Evolutionary conservation across 805 yeast genomes (phyloP).

Genomic region (Yarrowia sp.): DNA sequence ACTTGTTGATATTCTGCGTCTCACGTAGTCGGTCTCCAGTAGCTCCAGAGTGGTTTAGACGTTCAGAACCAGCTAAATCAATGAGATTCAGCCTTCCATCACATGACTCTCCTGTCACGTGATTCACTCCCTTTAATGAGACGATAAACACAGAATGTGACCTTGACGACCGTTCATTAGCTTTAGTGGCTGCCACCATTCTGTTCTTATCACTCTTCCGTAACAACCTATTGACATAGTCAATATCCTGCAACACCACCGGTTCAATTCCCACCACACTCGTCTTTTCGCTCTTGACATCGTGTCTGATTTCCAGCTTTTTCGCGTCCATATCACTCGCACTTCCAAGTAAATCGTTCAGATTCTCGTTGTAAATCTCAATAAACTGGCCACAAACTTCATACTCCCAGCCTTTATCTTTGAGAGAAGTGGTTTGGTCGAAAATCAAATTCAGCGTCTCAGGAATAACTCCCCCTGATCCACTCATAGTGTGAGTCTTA

Average conservation of each 20-base stretch:
- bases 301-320: slow-evolving; percentile 73
- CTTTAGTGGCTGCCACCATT: slow-evolving; percentile 75
- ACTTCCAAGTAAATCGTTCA: slow-evolving; percentile 56
- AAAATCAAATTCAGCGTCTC: slow-evolving; percentile 71
- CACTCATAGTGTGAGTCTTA: slow-evolving; percentile 84
- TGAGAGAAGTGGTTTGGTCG: slow-evolving; percentile 48
- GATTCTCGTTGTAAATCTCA: slow-evolving; percentile 84
- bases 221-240: slow-evolving; percentile 52
- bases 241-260: slow-evolving; percentile 47
- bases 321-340: slow-evolving; percentile 30
- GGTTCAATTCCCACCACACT: slow-evolving; percentile 58
- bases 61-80: slow-evolving; percentile 93
- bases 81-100: slow-evolving; percentile 72
- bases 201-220: slow-evolving; percentile 58
- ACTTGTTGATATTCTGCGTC: slow-evolving; percentile 84
- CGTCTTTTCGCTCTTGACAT: slow-evolving; percentile 53
- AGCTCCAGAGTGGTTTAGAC: slow-evolving; percentile 71
- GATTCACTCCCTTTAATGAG: slow-evolving; percentile 54
- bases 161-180: slow-evolving; percentile 83
- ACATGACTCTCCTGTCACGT: slow-evolving; percentile 47
- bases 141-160: slow-evolving; percentile 84
- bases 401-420: slow-evolving; percentile 62
- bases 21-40: slow-evolving; percentile 79
- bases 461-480: slow-evolving; percentile 76
- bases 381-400: slow-evolving; percentile 68